These are phyloP conservation scores for Ceratobasidium papillatum DNA, from an alignment of 1,284 basidiomycete genomes.

Conservation along the genomic window DNA sequence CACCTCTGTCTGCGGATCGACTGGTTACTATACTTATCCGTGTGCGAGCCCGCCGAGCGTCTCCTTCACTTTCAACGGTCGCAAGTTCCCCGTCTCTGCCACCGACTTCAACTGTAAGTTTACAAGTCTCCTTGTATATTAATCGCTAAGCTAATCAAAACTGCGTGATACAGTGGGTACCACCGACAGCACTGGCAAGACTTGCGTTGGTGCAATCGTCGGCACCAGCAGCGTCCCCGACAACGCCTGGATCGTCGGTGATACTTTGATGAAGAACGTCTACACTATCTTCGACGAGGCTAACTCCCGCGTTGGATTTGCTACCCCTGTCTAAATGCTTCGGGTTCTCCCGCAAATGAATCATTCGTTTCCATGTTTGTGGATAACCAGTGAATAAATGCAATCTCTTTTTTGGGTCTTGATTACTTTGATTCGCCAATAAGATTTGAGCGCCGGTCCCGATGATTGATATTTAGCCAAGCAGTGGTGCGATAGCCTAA, in stretches of 20 bases:
- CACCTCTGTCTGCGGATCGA: constrained; percentile 39
- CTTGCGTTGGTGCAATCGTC: constrained; percentile 43
- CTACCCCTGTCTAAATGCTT: constrained; percentile 30
- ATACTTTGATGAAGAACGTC: constrained; percentile 44
- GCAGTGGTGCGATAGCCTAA: neutral
- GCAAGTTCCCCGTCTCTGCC: constrained; percentile 35
- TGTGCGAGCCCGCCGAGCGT: constrained; percentile 35
- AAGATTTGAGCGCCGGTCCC: neutral
- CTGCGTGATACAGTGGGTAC: constrained; percentile 15
- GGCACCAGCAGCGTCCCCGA: constrained; percentile 26
- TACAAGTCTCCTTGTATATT: neutral
- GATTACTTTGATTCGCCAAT: neutral
- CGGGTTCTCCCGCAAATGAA: neutral
- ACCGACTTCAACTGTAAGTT: constrained; percentile 42
- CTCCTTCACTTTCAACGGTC: constrained; percentile 34
- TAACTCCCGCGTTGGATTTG: constrained; percentile 42
- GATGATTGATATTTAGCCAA: neutral
- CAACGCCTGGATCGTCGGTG: constrained; percentile 43
- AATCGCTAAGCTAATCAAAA: neutral
- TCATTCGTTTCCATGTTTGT: neutral
- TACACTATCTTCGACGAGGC: constrained; percentile 42
- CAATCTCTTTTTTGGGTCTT: constrained; percentile 3
- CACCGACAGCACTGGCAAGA: constrained; percentile 23
- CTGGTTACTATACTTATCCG: constrained; percentile 41
- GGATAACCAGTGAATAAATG: neutral